These are phyloP conservation scores for Paecilomyces dactylethromorphus DNA, from an alignment of 2,329 filamentous ascomycete genomes.

Conservation along the genomic window DNA sequence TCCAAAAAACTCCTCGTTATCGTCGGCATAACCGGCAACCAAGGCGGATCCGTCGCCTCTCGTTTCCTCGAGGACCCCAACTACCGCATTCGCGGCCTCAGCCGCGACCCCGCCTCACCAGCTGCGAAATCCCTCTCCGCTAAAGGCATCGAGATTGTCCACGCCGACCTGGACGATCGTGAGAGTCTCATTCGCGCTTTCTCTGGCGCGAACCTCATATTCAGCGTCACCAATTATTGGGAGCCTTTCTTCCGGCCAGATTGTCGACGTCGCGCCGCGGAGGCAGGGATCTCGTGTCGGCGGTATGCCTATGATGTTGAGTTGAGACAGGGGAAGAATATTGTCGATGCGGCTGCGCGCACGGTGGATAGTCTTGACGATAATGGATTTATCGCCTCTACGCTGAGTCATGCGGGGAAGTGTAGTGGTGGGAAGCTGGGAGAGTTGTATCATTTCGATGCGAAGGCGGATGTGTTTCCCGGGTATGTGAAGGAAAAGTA, in stretches of 20 bases:
- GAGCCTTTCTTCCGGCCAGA: slow-evolving; percentile 44
- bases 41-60: slow-evolving; percentile 17
- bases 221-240: slow-evolving; percentile 52
- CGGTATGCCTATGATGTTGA: slow-evolving; percentile 46
- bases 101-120: slow-evolving; percentile 16
- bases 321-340: slow-evolving; percentile 47
- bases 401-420: slow-evolving; percentile 43
- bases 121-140: slow-evolving; percentile 12
- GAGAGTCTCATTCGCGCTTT: slow-evolving; percentile 16
- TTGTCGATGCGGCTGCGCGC: slow-evolving; percentile 47
- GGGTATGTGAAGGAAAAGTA: slow-evolving; percentile 39
- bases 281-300: slow-evolving; percentile 36
- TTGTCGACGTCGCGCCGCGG: slow-evolving; percentile 32
- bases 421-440: slow-evolving; percentile 41
- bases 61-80: slow-evolving; percentile 15
- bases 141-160: slow-evolving; percentile 21
- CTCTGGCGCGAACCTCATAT: slow-evolving; percentile 44
- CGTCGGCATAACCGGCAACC: slow-evolving; percentile 14
- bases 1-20: slow-evolving; percentile 3
- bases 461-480: slow-evolving; percentile 48
- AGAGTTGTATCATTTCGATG: slow-evolving; percentile 45
- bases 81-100: slow-evolving; percentile 23
- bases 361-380: slow-evolving; percentile 35
- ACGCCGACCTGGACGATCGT: slow-evolving; percentile 18
- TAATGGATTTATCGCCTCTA: slow-evolving; percentile 48